Conservation (phyloP, 2,329 filamentous ascomycete genomes). For the Neonectria faginata region DNA sequence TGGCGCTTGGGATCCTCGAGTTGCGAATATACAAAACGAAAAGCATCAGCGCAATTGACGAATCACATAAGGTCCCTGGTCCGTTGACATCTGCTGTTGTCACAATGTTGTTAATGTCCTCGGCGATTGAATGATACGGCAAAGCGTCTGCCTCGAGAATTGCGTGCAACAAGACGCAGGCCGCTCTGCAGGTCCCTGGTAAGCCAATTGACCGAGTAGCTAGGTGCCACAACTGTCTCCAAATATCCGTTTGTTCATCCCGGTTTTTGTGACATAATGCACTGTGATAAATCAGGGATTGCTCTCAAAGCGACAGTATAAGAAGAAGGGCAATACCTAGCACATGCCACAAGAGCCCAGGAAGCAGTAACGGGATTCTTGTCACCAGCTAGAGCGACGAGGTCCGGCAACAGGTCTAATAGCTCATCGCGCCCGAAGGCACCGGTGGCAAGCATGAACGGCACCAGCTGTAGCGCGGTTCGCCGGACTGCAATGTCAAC, state of each 20-base stretch:
- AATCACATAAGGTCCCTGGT: slow-evolving; percentile 82
- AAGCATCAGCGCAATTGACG: slow-evolving; percentile 79
- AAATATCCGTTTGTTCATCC: slow-evolving; percentile 60
- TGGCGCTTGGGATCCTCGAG: slow-evolving; percentile 75
- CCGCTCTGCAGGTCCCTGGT: slow-evolving; percentile 77
- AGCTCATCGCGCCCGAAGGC: slow-evolving; percentile 64
- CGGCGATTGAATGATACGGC: slow-evolving; percentile 73
- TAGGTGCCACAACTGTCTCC: slow-evolving; percentile 82
- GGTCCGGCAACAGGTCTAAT: slow-evolving; percentile 65
- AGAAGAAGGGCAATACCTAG: slow-evolving; percentile 67
- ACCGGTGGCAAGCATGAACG: slow-evolving; percentile 65
- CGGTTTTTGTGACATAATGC: slow-evolving; percentile 40
- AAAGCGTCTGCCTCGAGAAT: slow-evolving; percentile 76
- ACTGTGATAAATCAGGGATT: slow-evolving; percentile 45
- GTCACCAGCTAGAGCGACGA: slow-evolving; percentile 72
- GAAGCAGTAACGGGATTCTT: slow-evolving; percentile 75
- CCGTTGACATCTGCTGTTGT: slow-evolving; percentile 84
- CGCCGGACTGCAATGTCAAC: slow-evolving; percentile 58
- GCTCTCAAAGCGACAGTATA: slow-evolving; percentile 16
- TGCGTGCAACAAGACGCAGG: slow-evolving; percentile 77
- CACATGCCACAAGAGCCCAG: slow-evolving; percentile 87
- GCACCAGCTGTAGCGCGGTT: slow-evolving; percentile 67
- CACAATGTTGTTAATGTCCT: slow-evolving; percentile 78
- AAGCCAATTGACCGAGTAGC: slow-evolving; percentile 78
- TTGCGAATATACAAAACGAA: slow-evolving; percentile 75